Percentiles rank a stretch among this genome's conserved stretches.
phyloP scores from a whole-genome alignment of 352 stramenopile genomes.

The Aphanomyces euteiches region DNA sequence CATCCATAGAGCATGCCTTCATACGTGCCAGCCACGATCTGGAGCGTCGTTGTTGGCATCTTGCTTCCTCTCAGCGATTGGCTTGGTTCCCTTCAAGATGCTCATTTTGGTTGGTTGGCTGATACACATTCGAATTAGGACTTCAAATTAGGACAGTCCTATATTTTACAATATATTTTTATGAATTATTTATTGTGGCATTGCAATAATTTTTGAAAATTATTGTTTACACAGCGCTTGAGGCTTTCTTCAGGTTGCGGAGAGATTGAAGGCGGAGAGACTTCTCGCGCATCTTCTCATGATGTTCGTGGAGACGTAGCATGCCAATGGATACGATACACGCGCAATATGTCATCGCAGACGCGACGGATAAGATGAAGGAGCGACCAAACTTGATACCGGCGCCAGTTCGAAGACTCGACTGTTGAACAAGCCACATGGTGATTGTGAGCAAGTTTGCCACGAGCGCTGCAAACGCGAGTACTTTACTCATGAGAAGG shows the following conservation, averaged over 20 bases:
- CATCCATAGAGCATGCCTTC: conserved; percentile 84
- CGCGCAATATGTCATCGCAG: background rate
- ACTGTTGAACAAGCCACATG: conserved; percentile 26
- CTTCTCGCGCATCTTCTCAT: conserved; percentile 19
- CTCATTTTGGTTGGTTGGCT: conserved; percentile 18
- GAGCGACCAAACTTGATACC: background rate
- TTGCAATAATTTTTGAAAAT: background rate
- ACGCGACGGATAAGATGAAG: conserved; percentile 17
- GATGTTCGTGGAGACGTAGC: conserved; percentile 23
- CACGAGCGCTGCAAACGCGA: conserved; percentile 23
- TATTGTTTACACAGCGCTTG: background rate
- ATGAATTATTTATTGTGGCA: background rate
- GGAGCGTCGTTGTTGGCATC: conserved; percentile 46
- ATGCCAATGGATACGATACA: conserved; percentile 25
- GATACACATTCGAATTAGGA: background rate
- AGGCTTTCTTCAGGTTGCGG: background rate
- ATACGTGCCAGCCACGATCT: conserved; percentile 81
- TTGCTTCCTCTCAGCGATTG: background rate
- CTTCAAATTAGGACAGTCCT: background rate
- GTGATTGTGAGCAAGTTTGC: conserved; percentile 26
- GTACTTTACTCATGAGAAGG: conserved; percentile 20
- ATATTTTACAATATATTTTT: background rate
- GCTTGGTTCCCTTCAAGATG: background rate
- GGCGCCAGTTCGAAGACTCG: conserved; percentile 1
- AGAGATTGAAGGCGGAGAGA: conserved; percentile 1